These are phyloP conservation scores for Populus euphratica DNA, from an alignment of 345 rosid genomes.

Conservation along the genomic window DNA sequence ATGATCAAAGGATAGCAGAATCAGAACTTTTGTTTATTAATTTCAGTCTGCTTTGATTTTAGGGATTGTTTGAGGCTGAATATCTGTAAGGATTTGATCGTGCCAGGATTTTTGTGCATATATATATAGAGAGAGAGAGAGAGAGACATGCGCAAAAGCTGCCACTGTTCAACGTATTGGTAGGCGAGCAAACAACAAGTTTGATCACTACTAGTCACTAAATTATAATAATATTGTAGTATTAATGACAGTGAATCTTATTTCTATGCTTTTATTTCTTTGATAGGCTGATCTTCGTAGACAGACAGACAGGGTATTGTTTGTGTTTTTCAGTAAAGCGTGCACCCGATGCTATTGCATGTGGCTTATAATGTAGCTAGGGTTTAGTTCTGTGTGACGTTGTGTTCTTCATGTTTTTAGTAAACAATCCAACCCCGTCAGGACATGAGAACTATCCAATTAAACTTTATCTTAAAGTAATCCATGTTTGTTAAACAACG, in stretches of 20 bases:
- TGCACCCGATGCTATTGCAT: slow-evolving; percentile 10
- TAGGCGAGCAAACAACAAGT: slow-evolving; percentile 57
- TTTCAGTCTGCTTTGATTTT: slow-evolving; percentile 46
- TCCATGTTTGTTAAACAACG: not conserved
- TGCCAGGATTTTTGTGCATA: slow-evolving; percentile 50
- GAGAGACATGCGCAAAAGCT: slow-evolving; percentile 64
- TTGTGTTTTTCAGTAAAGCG: slow-evolving; percentile 55
- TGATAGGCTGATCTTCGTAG: slow-evolving; percentile 13
- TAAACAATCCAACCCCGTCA: slow-evolving; percentile 7
- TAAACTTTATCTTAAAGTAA: slow-evolving; percentile 12
- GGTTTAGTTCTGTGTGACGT: slow-evolving; percentile 12
- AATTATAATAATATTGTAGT: slow-evolving; percentile 16
- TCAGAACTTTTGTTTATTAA: slow-evolving; percentile 20
- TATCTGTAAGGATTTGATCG: slow-evolving; percentile 35
- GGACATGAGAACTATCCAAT: slow-evolving; percentile 40
- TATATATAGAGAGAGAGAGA: not conserved
- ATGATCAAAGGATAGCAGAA: slow-evolving; percentile 34
- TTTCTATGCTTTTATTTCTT: not conserved
- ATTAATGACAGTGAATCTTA: slow-evolving; percentile 6
- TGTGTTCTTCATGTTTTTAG: slow-evolving; percentile 5
- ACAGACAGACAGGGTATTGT: slow-evolving; percentile 20
- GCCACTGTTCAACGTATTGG: slow-evolving; percentile 73
- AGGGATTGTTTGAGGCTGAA: slow-evolving; percentile 33
- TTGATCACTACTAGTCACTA: slow-evolving; percentile 29
- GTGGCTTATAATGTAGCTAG: not conserved